Percentiles rank a stretch among this genome's conserved stretches.
phyloP scores from a whole-genome alignment of 1,284 basidiomycete genomes.

The Ustilago vetiveriae region DNA sequence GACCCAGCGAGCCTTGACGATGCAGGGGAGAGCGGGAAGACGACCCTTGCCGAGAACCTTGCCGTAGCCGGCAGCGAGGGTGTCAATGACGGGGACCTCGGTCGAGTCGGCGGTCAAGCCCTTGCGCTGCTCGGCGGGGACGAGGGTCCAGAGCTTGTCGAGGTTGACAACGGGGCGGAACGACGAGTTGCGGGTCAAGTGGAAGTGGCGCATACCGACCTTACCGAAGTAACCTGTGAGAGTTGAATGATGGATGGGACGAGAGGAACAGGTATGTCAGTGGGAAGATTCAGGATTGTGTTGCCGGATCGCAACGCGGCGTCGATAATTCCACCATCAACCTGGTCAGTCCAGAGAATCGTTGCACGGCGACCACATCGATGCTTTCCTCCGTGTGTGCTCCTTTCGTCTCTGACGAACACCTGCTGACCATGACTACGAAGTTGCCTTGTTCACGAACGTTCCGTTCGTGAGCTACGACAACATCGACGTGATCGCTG shows the following conservation, averaged over 20 bases:
- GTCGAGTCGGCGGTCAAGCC: conserved; percentile 54
- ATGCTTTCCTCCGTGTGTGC: no score
- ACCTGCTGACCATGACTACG: no score
- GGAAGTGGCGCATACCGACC: conserved; percentile 93
- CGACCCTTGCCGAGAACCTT: conserved; percentile 67
- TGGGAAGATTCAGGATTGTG: background rate
- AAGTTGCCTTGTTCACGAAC: no score
- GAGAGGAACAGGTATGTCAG: conserved; percentile 10
- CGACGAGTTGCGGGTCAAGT: conserved; percentile 87
- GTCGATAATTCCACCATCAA: no score
- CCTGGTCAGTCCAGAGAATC: no score
- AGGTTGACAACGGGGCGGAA: conserved; percentile 93
- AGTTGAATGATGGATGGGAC: background rate
- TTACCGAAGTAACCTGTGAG: conserved; percentile 93
- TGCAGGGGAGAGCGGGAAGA: conserved; percentile 63
- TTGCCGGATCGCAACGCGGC: background rate
- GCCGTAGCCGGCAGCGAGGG: conserved; percentile 66
- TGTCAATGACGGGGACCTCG: conserved; percentile 67
- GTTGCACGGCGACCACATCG: no score
- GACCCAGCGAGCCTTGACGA: conserved; percentile 67
- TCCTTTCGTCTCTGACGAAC: no score
- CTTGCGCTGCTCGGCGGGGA: conserved; percentile 64
- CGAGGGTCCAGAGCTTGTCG: conserved; percentile 67
- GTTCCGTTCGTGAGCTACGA: no score
- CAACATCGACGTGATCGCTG: no score